Base-by-base conservation (phyloP, 768 basidiomycete species). In the Lactarius hatsudake region DNA sequence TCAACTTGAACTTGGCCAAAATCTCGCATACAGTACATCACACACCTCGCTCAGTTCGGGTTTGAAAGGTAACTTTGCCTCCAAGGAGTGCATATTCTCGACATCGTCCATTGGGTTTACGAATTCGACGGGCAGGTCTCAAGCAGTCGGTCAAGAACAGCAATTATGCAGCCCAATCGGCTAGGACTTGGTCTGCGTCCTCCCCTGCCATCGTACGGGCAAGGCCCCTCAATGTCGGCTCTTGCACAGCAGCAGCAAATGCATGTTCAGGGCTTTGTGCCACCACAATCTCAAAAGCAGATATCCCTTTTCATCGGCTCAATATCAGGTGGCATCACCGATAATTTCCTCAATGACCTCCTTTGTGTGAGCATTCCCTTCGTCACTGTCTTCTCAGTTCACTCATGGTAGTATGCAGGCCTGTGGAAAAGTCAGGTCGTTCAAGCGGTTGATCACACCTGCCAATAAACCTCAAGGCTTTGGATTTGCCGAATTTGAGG, bases 401-500 rank as follows among this genome's bases (percentile, higher is more conserved):
- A n/a, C n/a, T 57, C 56, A 65, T 43, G 54, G 62, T 8, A 32
- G 36, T 5, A 30, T 34, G 36, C 64, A 98, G 96, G 88, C 95
- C 34, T 98, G 94, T 72, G 97, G 97, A 17, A 86, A 88, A 4
- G 81, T 98, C 67, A 87, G 87, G 67, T 93, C 92, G 0, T 92
- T 99, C 79, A 98, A 96, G 72, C 89, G 96, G 18, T 87, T 96
- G 28, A 91, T 93, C 56, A 96, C 94, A 2, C 93, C 94, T 30
- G 88, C 91, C 20, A 93, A 96, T 73, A 93, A 96, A 76, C 91
- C 96, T 7, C 93, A 96, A 80, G 94, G 94, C 3, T 98, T 98
- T 74, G 97, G 96, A 12, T 99, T 98, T 77, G 96, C 94, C 59
- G 93, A 96, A 76, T 98, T 86, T 74, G 92, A 96, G 75, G 96